phyloP scores from a whole-genome alignment of 805 yeast species.

The Lipomyces chichibuensis region DNA sequence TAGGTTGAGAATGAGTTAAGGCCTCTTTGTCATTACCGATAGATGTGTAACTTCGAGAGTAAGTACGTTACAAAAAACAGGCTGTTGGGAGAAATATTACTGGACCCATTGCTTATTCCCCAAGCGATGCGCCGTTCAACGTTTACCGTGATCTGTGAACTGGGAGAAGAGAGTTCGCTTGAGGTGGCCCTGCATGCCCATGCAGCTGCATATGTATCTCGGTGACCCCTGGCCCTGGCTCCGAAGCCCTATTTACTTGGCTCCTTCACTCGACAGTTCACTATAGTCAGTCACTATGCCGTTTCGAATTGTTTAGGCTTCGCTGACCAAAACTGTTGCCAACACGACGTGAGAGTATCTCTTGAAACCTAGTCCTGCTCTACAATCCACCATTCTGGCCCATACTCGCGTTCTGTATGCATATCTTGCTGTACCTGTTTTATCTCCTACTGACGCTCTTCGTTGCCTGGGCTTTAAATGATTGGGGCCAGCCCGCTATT shows the following conservation, averaged over 20 bases:
- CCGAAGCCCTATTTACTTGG: not conserved
- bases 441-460: no score
- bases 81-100: no score
- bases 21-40: no score
- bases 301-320: not conserved
- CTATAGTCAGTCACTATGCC: not conserved
- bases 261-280: not conserved
- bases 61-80: no score
- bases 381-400: not conserved
- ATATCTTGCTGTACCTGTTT: not conserved
- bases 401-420: not conserved
- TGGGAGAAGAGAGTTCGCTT: not conserved
- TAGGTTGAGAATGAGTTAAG: no score
- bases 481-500: no score
- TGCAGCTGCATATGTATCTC: not conserved
- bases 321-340: not conserved
- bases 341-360: not conserved
- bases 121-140: not conserved
- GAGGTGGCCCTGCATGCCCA: not conserved
- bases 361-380: not conserved
- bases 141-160: not conserved
- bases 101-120: no score
- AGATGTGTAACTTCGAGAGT: no score
- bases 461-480: no score
- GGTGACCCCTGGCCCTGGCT: not conserved